These are phyloP conservation scores for Hanseniaspora meyeri DNA, from an alignment of 805 yeast genomes.

Conservation along the genomic window DNA sequence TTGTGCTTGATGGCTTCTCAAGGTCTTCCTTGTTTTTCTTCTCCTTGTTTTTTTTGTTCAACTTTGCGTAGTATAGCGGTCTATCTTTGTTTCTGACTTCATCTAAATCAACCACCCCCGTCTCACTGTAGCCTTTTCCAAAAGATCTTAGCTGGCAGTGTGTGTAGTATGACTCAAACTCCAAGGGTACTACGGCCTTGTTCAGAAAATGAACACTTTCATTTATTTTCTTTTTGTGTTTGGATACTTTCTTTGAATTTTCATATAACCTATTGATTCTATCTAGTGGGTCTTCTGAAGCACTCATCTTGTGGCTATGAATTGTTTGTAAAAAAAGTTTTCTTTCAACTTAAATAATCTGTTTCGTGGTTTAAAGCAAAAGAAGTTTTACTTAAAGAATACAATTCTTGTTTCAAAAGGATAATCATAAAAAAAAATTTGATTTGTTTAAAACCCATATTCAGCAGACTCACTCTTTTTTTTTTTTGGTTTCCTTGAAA, in stretches of 20 bases:
- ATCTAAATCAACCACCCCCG: conserved; percentile 26
- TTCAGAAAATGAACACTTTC: conserved; percentile 16
- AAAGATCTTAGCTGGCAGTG: conserved; percentile 23
- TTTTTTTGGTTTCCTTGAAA: background rate
- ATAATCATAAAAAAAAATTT: background rate
- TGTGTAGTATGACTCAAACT: conserved; percentile 28
- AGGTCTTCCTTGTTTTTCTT: background rate
- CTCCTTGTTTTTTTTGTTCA: conserved; percentile 15
- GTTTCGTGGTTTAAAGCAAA: background rate
- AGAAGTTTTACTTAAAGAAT: too few species aligned
- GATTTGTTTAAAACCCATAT: background rate
- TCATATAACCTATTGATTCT: background rate
- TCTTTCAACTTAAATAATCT: too few species aligned
- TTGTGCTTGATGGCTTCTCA: background rate
- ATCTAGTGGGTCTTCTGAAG: background rate
- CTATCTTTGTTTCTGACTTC: conserved; percentile 22
- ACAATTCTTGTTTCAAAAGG: background rate
- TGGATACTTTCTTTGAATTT: background rate
- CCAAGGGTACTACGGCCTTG: conserved; percentile 19
- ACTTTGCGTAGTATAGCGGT: conserved; percentile 21
- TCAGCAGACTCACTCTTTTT: background rate
- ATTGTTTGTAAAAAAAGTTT: background rate
- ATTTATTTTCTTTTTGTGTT: conserved; percentile 14
- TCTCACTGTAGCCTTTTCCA: conserved; percentile 24
- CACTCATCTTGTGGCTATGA: background rate